Base-by-base conservation (phyloP, 2,329 filamentous ascomycete species). In the Aspergillus awamori region DNA sequence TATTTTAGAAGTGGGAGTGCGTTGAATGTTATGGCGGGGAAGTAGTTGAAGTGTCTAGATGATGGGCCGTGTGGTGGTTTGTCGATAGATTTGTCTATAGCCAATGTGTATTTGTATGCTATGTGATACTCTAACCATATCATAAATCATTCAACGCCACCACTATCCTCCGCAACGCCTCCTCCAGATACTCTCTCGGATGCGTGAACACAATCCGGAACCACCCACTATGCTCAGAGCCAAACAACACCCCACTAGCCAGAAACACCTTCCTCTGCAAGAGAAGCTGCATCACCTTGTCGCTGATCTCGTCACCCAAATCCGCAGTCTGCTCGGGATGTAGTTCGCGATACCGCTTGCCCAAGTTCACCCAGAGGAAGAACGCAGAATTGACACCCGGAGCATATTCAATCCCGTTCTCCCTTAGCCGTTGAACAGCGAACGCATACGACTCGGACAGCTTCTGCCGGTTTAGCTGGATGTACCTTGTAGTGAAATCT, bases 331-430 rank as follows among this genome's bases (percentile, higher is more conserved):
- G 49, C 3, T 59, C 63, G 0, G 70, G 66, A 24, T 72, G 69
- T 5, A 52, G 30, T 24, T 70, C 63, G 5, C 53, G 63, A 60
- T 72, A 76, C 15, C 51, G 69, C 67, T 73, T 72, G 0, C 74
- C 74, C 2, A 87, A 66, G 67, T 87, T 78, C 2, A 84, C 70
- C 77, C 81, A 87, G 2, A 87, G 63, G 66, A 87, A 87, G 66
- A 87, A 86, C 0, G 82, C 84, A 0, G 84, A 84, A 62, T 86
- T 86, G 4, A 74, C 77, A 0, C 82, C 82, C 0, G 76, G 70
- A 0, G 79, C 75, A 63, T 84, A 84, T 13, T 76, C 69, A 3
- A 87, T 78, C 2, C 78, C 76, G 7, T 81, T 72, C 2, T 73
- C 69, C 8, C 70, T 65, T 15, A 86, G 71, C 4, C 71, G 79